Evolutionary conservation across 805 yeast genomes (phyloP), one percentile per base, ranked within the genome.

Genomic region (Allodekkera sacchari): DNA sequence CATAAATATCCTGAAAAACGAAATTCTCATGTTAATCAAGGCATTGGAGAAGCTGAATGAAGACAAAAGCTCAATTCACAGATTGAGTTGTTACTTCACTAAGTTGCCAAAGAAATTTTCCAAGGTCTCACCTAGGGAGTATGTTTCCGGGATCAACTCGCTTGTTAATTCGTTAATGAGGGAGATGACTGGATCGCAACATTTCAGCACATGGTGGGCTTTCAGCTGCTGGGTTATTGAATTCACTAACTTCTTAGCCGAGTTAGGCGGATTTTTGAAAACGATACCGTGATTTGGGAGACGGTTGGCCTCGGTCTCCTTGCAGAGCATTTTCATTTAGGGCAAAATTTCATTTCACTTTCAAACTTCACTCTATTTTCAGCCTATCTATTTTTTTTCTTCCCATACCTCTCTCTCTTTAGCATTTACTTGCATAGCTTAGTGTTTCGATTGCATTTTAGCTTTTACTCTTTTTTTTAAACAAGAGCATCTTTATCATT

Each of bases 191-290:
- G 56, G 73, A 34, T 61, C 61, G 16, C 75, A 76, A 3, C 76
- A 75, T 5, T 77, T 81, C 48, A 76, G 75, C 7, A 71, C 75
- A 3, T 82, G 89, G 89, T 80, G 85, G 84, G 65, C 73, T 27
- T 61, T 79, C 3, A 61, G 82, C 34, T 75, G 85, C 49, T 82
- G 89, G 87, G 59, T 76, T 6, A 84, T 77, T 45, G 89, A 81
- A 46, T 80, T 73, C 66, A 59, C 79, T 38, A 66, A 66, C 3
- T 77, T 84, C 75, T 57, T 69, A 35, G 77, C 78, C 17, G 85
- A 79, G 45, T 53, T 74, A 11, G 77, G 79, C 4, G 77, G 78
- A 0, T 68, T 67, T 38, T 49, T 73, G 16, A 52, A 54, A n/a
- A n/a, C n/a, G n/a, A n/a, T n/a, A n/a, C n/a, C n/a, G n/a, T n/a